A percentile compares a stretch with the other conserved stretches of the same genome.
phyloP scores from a whole-genome alignment of 2,329 filamentous ascomycete species.

The Pyricularia pennisetigena region DNA sequence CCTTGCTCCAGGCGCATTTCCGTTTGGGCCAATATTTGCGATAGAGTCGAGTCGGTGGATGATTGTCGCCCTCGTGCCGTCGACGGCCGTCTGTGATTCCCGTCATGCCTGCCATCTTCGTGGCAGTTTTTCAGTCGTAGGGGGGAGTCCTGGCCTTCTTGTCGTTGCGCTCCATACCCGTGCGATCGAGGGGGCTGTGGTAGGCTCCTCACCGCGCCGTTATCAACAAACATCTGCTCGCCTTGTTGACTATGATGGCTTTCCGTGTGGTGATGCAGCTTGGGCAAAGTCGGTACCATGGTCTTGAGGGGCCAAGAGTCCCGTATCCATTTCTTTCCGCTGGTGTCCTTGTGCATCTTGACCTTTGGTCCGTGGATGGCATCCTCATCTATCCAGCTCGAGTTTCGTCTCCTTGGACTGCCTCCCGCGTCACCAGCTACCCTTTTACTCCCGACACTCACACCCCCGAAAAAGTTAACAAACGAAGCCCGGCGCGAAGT shows the following conservation, averaged over 20 bases:
- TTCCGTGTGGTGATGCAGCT: conserved; percentile 8
- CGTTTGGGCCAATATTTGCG: conserved; percentile 41
- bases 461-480: background rate
- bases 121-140: background rate
- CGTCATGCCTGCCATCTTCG: background rate
- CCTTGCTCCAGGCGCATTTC: conserved; percentile 33
- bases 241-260: background rate
- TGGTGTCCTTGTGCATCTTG: conserved; percentile 17
- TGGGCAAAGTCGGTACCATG: conserved; percentile 26
- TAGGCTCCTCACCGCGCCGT: background rate
- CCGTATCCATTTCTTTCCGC: conserved; percentile 12
- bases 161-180: background rate
- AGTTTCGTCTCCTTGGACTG: conserved; percentile 12
- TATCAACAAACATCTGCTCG: background rate
- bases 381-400: conserved; percentile 40
- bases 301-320: conserved; percentile 18
- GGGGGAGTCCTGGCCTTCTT: background rate
- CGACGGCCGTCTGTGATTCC: conserved; percentile 10
- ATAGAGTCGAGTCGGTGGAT: conserved; percentile 36
- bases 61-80: conserved; percentile 13
- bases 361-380: conserved; percentile 36
- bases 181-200: conserved; percentile 1
- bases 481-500: conserved; percentile 9
- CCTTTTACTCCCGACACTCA: background rate
- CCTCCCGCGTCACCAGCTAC: conserved; percentile 9